Evolutionary conservation across 2,329 filamentous ascomycete species (phyloP).

Genomic region (Microsporum canis): DNA sequence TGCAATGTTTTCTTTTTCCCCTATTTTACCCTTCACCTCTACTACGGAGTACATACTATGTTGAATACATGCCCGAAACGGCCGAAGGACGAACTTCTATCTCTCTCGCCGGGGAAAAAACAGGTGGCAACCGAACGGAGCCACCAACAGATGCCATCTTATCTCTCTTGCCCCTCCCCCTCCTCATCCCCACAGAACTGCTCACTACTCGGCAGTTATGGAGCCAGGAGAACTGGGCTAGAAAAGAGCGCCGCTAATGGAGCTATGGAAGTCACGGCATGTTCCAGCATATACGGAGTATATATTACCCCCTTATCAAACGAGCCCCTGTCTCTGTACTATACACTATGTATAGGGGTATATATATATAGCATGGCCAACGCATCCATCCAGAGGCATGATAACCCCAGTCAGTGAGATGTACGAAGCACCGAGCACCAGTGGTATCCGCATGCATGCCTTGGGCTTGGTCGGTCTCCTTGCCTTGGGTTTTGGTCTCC

Average conservation of each 20-base stretch:
- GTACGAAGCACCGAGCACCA: background rate
- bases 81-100: background rate
- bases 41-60: background rate
- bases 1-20: background rate
- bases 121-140: background rate
- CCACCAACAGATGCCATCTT: background rate
- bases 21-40: background rate
- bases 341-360: background rate
- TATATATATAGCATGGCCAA: background rate
- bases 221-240: background rate
- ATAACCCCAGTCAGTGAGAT: background rate
- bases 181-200: conserved; percentile 1
- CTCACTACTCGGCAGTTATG: background rate
- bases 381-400: background rate
- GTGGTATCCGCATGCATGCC: conserved; percentile 4
- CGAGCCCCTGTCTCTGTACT: background rate
- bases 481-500: background rate
- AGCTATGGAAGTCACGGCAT: background rate
- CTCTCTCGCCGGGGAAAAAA: background rate
- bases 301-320: background rate
- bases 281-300: background rate
- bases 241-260: background rate
- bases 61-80: background rate
- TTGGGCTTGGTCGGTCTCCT: background rate
- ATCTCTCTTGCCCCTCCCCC: conserved; percentile 1